These are phyloP conservation scores for Podila verticillata DNA, from an alignment of 192 early-diverging fungal genomes.

Conservation along the genomic window DNA sequence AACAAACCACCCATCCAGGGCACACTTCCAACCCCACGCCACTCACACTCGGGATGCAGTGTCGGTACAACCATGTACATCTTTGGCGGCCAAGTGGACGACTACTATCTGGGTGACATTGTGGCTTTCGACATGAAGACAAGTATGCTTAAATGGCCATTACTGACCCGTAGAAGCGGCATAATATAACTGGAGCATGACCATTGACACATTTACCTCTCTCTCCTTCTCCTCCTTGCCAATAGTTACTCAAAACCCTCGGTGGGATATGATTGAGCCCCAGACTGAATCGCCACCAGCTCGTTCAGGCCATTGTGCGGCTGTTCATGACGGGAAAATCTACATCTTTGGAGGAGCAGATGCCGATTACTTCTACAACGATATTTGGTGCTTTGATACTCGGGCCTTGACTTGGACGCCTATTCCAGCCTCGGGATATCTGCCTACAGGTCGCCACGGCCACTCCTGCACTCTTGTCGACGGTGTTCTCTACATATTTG, in stretches of 20 bases:
- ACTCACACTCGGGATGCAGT: constrained; percentile 58
- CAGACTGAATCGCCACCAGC: constrained; percentile 46
- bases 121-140: constrained; percentile 58
- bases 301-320: constrained; percentile 33
- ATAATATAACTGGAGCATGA: too few relatives aligned
- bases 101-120: constrained; percentile 59
- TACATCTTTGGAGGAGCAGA: constrained; percentile 63
- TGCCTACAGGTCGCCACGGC: constrained; percentile 57
- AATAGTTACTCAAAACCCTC: constrained; percentile 43
- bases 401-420: constrained; percentile 52
- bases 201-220: background rate
- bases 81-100: constrained; percentile 61
- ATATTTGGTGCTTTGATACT: constrained; percentile 66
- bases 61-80: constrained; percentile 61
- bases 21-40: constrained; percentile 42
- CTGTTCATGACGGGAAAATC: constrained; percentile 41
- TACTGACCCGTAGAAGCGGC: too few relatives aligned
- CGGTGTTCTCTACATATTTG: constrained; percentile 67
- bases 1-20: constrained; percentile 42
- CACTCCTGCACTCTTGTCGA: constrained; percentile 54
- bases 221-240: background rate
- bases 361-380: constrained; percentile 61
- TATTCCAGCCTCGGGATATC: constrained; percentile 55
- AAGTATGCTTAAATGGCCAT: constrained; percentile 46
- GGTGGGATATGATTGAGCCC: constrained; percentile 44